Evolutionary conservation across 441 rosid genomes (phyloP).

Genomic region (Lepidium campestre): DNA sequence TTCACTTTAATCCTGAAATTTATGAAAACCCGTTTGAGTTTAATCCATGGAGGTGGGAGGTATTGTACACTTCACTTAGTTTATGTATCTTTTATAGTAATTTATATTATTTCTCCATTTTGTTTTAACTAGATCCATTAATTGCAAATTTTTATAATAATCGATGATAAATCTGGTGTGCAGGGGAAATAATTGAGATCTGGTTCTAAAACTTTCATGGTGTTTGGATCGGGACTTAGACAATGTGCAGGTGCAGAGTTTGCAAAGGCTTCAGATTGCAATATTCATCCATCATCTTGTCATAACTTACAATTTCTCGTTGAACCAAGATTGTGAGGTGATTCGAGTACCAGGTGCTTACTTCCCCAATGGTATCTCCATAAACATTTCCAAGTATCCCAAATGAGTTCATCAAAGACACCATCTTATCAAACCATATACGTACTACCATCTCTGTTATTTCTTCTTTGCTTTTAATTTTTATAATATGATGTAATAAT

Average conservation of each 20-base stretch:
- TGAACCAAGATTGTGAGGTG: not conserved
- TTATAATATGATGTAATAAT: too few species aligned
- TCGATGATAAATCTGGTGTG: not conserved
- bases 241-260: not conserved
- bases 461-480: too few species aligned
- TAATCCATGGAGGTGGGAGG: slow-evolving; percentile 12
- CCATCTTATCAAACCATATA: too few species aligned
- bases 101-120: too few species aligned
- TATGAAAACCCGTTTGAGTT: not conserved
- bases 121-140: too few species aligned
- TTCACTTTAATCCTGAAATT: not conserved
- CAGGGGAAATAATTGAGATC: not conserved
- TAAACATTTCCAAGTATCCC: not conserved
- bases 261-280: not conserved
- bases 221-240: not conserved
- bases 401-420: too few species aligned
- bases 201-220: not conserved
- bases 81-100: too few species aligned
- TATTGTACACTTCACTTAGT: not conserved
- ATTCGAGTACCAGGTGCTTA: not conserved
- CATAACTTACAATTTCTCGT: not conserved
- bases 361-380: not conserved
- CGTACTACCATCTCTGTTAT: too few species aligned
- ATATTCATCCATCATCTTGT: not conserved
- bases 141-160: too few species aligned